Evolutionary conservation across 768 basidiomycete genomes (phyloP).

Genomic region (Boletus subparvulus): DNA sequence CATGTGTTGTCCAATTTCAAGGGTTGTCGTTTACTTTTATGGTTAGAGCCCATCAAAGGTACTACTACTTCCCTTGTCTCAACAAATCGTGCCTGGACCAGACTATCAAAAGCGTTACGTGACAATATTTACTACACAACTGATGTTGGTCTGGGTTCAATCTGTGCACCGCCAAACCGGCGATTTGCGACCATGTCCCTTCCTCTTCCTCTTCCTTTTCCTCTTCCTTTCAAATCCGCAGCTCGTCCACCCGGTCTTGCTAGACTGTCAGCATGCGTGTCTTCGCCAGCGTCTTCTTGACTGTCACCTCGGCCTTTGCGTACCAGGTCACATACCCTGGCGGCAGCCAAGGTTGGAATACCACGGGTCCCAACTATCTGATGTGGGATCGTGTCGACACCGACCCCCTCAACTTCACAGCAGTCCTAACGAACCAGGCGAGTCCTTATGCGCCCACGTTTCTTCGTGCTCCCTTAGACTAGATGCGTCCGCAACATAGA

Average conservation of each 20-base stretch:
- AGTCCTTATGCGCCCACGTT: constrained; percentile 7
- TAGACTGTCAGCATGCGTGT: constrained; percentile 42
- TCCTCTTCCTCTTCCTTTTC: background rate
- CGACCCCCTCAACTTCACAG: constrained; percentile 67
- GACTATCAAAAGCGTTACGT: no score
- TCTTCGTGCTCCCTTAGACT: background rate
- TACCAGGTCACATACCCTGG: constrained; percentile 59
- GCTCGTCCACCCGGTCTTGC: background rate
- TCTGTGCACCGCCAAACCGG: constrained; percentile 6
- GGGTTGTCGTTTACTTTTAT: no score
- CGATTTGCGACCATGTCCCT: constrained; percentile 1
- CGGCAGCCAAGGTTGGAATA: constrained; percentile 52
- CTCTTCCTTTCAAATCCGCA: background rate
- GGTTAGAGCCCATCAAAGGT: no score
- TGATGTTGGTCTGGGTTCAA: background rate
- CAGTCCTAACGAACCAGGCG: constrained; percentile 65
- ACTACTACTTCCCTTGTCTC: no score
- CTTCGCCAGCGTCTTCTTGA: constrained; percentile 43
- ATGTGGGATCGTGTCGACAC: constrained; percentile 65
- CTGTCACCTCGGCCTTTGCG: constrained; percentile 58
- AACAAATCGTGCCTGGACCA: no score
- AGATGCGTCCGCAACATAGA: constrained; percentile 29
- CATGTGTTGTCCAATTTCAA: no score
- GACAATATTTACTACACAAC: no score
- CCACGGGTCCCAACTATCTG: constrained; percentile 50